Conservation (phyloP, 495 filamentous ascomycete genomes). For the Aspergillus diversus region DNA sequence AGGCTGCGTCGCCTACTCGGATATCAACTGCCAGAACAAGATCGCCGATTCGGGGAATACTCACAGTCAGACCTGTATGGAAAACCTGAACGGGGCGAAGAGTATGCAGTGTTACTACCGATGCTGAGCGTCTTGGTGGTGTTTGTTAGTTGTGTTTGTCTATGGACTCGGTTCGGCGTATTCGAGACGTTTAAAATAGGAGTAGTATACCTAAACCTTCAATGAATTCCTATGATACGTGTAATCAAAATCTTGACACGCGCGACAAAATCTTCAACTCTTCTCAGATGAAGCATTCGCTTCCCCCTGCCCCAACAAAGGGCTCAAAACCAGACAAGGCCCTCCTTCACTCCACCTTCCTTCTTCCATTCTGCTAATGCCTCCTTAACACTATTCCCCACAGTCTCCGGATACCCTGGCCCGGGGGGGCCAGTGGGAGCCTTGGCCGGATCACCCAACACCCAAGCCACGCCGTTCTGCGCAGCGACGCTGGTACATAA, state of each 20-base stretch:
- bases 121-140: no score
- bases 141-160: no score
- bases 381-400: constrained; percentile 24
- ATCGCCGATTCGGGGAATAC: background rate
- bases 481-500: constrained; percentile 2
- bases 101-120: background rate
- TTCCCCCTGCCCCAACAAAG: no score
- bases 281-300: no score
- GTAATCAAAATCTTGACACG: no score
- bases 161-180: no score
- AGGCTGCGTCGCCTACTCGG: background rate
- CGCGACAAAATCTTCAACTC: no score
- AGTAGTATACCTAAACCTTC: no score
- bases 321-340: no score
- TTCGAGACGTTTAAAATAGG: no score
- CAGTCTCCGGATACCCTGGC: constrained; percentile 25
- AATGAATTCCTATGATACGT: no score
- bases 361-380: constrained; percentile 29
- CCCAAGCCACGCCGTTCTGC: constrained; percentile 26
- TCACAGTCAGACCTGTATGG: background rate
- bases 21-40: background rate
- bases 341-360: constrained; percentile 17
- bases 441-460: constrained; percentile 26
- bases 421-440: constrained; percentile 17
- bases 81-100: background rate